Evolutionary conservation across 768 basidiomycete genomes (phyloP).

Genomic region (Naganishia vishniacii): DNA sequence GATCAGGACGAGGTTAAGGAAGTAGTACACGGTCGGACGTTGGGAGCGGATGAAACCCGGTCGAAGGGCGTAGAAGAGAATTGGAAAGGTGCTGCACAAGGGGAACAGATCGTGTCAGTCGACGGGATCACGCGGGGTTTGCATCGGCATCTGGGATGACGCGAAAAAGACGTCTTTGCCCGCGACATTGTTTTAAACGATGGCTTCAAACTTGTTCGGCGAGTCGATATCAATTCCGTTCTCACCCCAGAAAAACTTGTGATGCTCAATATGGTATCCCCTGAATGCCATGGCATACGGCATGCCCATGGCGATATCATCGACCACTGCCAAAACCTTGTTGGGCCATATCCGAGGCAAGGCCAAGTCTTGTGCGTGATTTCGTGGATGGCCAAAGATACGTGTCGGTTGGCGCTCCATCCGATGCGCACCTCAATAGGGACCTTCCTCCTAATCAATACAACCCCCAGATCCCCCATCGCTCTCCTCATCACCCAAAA

Average conservation of each 20-base stretch:
- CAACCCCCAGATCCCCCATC: too few relatives aligned
- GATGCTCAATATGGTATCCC: slow-evolving; percentile 93
- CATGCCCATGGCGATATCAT: slow-evolving; percentile 87
- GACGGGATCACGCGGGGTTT: too few relatives aligned
- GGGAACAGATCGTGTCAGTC: not conserved
- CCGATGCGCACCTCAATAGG: too few relatives aligned
- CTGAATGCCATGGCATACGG: slow-evolving; percentile 96
- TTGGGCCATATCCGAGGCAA: slow-evolving; percentile 77
- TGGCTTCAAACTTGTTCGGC: slow-evolving; percentile 75
- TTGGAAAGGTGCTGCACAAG: slow-evolving; percentile 77
- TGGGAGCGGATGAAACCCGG: slow-evolving; percentile 87
- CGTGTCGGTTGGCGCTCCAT: slow-evolving; percentile 92
- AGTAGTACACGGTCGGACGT: slow-evolving; percentile 73
- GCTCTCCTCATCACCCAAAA: not conserved
- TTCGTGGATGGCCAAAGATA: slow-evolving; percentile 96
- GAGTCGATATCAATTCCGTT: slow-evolving; percentile 95
- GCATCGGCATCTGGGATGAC: slow-evolving; percentile 52
- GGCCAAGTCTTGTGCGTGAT: slow-evolving; percentile 96
- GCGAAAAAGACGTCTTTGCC: slow-evolving; percentile 99
- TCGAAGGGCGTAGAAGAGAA: slow-evolving; percentile 93
- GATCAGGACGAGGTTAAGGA: slow-evolving; percentile 66
- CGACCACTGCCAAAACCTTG: slow-evolving; percentile 79
- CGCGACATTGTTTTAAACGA: slow-evolving; percentile 85
- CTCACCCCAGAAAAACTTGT: slow-evolving; percentile 89
- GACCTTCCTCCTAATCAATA: too few relatives aligned